A percentile compares a stretch with the other conserved stretches of the same genome.
phyloP scores from a whole-genome alignment of 2,329 filamentous ascomycete species.

The Xenoacremonium recifei region DNA sequence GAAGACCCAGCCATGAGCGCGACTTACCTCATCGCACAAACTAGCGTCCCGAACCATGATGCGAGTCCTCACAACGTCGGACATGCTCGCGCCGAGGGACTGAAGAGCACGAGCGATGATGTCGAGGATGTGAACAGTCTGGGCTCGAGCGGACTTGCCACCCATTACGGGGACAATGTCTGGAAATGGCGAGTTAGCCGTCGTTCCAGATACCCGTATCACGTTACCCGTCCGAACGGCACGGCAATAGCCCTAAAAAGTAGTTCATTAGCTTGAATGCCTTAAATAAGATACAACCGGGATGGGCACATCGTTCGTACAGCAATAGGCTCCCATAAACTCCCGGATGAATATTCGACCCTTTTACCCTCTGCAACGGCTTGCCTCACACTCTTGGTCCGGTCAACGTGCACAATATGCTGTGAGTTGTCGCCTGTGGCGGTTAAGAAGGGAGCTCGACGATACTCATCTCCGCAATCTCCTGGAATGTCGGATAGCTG shows the following conservation, averaged over 20 bases:
- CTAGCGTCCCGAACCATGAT: slow-evolving; percentile 1
- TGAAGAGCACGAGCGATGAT: slow-evolving; percentile 1
- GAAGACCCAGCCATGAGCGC: slow-evolving; percentile 1
- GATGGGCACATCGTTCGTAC: no score
- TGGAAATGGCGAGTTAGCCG: neutral
- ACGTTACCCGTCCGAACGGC: slow-evolving; percentile 1
- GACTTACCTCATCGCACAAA: neutral
- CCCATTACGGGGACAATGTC: neutral
- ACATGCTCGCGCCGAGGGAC: neutral
- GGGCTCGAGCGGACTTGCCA: neutral
- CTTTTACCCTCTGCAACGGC: no score
- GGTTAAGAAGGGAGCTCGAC: no score
- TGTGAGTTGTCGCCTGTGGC: no score
- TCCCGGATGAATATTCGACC: no score
- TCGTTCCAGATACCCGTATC: slow-evolving; percentile 3
- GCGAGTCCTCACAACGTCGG: slow-evolving; percentile 1
- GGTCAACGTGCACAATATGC: no score
- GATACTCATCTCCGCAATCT: no score
- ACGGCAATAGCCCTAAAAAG: slow-evolving; percentile 2
- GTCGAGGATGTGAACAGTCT: slow-evolving; percentile 1
- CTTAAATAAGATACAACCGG: slow-evolving; percentile 10
- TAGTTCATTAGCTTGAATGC: neutral
- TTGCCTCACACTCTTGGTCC: no score
- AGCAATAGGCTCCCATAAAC: no score
- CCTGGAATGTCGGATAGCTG: no score